Evolutionary conservation across 2,329 filamentous ascomycete species (phyloP).

Genomic region (Allantophomopsis cytisporea): DNA sequence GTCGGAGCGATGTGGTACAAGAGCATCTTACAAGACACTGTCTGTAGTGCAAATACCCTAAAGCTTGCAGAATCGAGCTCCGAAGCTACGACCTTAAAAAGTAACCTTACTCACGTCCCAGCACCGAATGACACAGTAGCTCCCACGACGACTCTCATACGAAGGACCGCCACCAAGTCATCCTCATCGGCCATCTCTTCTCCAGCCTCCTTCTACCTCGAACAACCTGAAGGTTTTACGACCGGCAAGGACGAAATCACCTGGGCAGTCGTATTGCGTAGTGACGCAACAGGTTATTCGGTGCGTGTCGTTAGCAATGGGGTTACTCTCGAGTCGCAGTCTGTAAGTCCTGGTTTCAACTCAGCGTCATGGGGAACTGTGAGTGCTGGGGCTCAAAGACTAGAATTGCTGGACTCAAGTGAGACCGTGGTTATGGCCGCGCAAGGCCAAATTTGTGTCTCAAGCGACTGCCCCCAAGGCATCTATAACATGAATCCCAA

Average conservation of each 20-base stretch:
- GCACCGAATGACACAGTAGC: too few species aligned
- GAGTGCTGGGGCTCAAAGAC: not conserved
- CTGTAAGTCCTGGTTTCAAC: not conserved
- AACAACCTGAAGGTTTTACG: not conserved
- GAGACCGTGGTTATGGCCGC: not conserved
- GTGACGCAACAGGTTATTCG: not conserved
- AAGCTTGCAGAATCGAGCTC: too few species aligned
- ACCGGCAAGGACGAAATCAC: not conserved
- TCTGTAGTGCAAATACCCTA: not conserved
- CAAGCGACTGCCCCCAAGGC: not conserved
- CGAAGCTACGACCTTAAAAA: too few species aligned
- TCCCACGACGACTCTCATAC: too few species aligned
- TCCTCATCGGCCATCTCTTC: too few species aligned
- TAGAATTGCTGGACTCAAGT: not conserved
- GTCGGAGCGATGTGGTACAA: conserved; percentile 3
- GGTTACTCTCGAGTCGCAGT: not conserved
- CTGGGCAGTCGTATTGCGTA: not conserved
- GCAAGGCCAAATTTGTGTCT: not conserved
- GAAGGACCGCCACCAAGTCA: too few species aligned
- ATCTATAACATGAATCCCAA: not conserved
- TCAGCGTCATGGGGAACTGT: not conserved
- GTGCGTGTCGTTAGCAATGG: not conserved
- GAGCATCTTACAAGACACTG: not conserved
- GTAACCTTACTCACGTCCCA: too few species aligned
- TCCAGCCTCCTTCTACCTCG: too few species aligned